These are phyloP conservation scores for Diaporthe citrichinensis DNA, from an alignment of 2,329 filamentous ascomycete genomes.

Conservation along the genomic window DNA sequence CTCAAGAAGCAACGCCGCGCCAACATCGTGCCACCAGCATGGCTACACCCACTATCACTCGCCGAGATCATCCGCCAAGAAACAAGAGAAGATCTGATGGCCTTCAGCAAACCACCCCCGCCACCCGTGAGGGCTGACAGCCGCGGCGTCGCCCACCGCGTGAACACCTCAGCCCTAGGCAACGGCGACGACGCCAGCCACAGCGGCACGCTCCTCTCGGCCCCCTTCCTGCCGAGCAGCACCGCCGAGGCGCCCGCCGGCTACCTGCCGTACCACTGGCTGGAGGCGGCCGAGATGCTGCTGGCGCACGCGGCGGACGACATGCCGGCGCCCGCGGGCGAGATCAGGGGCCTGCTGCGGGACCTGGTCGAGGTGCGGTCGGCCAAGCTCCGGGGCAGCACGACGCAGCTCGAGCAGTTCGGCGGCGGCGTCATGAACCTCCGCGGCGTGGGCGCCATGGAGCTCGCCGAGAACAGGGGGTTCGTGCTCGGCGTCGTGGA, in stretches of 20 bases:
- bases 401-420: constrained; percentile 78
- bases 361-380: constrained; percentile 90
- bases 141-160: constrained; percentile 57
- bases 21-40: constrained; percentile 91
- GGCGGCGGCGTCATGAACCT: constrained; percentile 79
- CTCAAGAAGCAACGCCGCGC: constrained; percentile 94
- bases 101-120: constrained; percentile 84
- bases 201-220: constrained; percentile 60
- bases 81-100: constrained; percentile 76
- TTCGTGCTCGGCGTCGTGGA: constrained; percentile 92
- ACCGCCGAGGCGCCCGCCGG: constrained; percentile 77
- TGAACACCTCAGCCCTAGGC: constrained; percentile 45
- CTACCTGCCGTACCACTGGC: constrained; percentile 93
- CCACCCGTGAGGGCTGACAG: constrained; percentile 68
- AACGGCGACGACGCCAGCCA: constrained; percentile 47
- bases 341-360: constrained; percentile 80
- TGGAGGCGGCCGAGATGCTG: constrained; percentile 89
- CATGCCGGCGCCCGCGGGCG: constrained; percentile 76
- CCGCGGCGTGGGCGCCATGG: constrained; percentile 89
- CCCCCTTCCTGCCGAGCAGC: constrained; percentile 85
- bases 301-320: constrained; percentile 90
- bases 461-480: constrained; percentile 87
- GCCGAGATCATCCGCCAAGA: constrained; percentile 85
- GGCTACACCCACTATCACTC: constrained; percentile 85
- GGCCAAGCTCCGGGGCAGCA: constrained; percentile 86